Conservation (phyloP, 2,329 filamentous ascomycete species). For the Epichloe sibirici region DNA sequence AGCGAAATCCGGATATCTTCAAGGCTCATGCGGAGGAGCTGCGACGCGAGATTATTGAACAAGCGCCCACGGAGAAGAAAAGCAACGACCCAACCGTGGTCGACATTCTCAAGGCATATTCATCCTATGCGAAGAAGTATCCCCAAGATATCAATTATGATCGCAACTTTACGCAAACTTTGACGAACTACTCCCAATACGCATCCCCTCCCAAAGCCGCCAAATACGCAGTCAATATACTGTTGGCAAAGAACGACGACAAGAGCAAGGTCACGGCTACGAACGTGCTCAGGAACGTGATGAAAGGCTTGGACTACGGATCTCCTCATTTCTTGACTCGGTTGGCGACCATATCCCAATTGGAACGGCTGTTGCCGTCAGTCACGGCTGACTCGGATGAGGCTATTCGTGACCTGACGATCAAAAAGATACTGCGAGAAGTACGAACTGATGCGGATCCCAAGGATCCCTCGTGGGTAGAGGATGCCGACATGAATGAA, state of each 20-base stretch:
- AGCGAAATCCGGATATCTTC: conserved; percentile 78
- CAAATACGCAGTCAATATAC: conserved; percentile 86
- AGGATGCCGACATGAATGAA: conserved; percentile 57
- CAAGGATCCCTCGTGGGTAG: conserved; percentile 51
- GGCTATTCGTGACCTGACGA: conserved; percentile 64
- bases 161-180: conserved; percentile 65
- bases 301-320: conserved; percentile 63
- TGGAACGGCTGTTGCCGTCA: conserved; percentile 63
- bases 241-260: conserved; percentile 62
- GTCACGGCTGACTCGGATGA: conserved; percentile 64
- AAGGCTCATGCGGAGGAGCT: conserved; percentile 86
- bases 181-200: conserved; percentile 73
- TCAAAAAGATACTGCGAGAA: conserved; percentile 61
- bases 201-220: conserved; percentile 72
- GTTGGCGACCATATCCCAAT: conserved; percentile 57
- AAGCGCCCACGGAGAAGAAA: conserved; percentile 58
- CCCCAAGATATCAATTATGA: conserved; percentile 73
- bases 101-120: conserved; percentile 86
- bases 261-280: conserved; percentile 74
- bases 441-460: conserved; percentile 51
- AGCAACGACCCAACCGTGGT: conserved; percentile 64
- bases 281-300: conserved; percentile 65
- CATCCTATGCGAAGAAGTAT: conserved; percentile 79
- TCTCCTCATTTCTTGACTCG: conserved; percentile 64
- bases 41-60: conserved; percentile 71